These are phyloP conservation scores for Suillus cothurnatus DNA, from an alignment of 768 basidiomycete species.

Conservation along the genomic window DNA sequence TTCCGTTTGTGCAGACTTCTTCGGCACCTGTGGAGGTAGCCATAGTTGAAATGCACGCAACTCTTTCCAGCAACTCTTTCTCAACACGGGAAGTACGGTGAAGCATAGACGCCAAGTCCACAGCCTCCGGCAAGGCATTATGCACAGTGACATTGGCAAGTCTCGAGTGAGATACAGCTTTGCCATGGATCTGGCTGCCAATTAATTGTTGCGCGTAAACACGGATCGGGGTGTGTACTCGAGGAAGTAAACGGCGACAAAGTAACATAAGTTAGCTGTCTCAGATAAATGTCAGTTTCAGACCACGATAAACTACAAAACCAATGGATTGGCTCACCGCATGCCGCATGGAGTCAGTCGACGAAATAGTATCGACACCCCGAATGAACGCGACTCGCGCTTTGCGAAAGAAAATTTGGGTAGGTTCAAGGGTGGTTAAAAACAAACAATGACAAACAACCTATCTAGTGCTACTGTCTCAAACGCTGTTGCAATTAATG, in stretches of 20 bases:
- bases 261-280: conserved; percentile 75
- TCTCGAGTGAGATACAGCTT: conserved; percentile 10
- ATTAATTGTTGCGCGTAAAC: conserved; percentile 23
- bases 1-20: conserved; percentile 13
- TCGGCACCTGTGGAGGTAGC: conserved; percentile 25
- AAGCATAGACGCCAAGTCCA: conserved; percentile 6
- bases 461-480: background rate
- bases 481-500: conserved; percentile 36
- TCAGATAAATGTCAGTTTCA: conserved; percentile 12
- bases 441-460: conserved; percentile 30
- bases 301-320: background rate
- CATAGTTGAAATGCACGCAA: conserved; percentile 30
- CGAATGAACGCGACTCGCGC: conserved; percentile 29
- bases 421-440: conserved; percentile 2
- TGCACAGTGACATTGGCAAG: conserved; percentile 18
- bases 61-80: conserved; percentile 26
- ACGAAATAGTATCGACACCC: conserved; percentile 31
- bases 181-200: conserved; percentile 21
- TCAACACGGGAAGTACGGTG: conserved; percentile 13
- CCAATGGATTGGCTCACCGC: conserved; percentile 44
- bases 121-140: conserved; percentile 16
- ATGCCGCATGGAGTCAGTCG: conserved; percentile 49
- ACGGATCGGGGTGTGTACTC: conserved; percentile 44
- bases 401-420: conserved; percentile 30
- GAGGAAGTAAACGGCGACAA: conserved; percentile 61